Evolutionary conservation across 441 rosid genomes (phyloP).

Genomic region (Gossypium schwendimanii): DNA sequence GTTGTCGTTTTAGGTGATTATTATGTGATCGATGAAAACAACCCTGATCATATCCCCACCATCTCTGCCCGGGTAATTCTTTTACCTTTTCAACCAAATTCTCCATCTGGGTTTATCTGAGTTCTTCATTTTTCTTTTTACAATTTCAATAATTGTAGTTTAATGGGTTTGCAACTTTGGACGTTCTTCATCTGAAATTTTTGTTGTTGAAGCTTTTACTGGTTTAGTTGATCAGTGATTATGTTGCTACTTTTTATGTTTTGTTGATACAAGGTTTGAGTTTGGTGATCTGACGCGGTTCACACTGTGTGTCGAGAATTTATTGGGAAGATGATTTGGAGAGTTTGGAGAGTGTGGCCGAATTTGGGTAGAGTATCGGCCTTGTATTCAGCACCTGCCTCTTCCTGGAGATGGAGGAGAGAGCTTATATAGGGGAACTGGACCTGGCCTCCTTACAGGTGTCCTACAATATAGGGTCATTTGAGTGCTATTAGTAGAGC

Average conservation of each 20-base stretch:
- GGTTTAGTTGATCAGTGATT: background rate
- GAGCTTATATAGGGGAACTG: no score
- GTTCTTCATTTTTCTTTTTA: background rate
- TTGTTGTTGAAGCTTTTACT: background rate
- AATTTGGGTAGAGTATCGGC: no score
- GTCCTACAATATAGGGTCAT: no score
- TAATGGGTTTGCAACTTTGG: background rate
- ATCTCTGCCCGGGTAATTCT: conserved; percentile 49
- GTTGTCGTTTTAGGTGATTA: conserved; percentile 75
- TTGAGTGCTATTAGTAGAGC: no score
- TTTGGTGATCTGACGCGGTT: no score
- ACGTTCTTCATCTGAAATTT: background rate
- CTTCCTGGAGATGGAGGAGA: no score
- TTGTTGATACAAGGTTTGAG: no score
- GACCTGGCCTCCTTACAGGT: no score
- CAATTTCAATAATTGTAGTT: background rate
- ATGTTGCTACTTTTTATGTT: background rate
- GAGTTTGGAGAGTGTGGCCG: no score
- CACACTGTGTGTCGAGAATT: no score
- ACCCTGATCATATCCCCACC: conserved; percentile 36
- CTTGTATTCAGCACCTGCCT: no score
- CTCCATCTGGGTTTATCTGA: background rate
- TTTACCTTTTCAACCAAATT: background rate
- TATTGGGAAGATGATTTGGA: no score
- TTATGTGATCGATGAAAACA: conserved; percentile 50